A percentile compares a stretch with the other conserved stretches of the same genome.
These are phyloP conservation scores for Tolypocladium cylindrosporum DNA, from an alignment of 2,329 filamentous ascomycete genomes.

Conservation along the genomic window DNA sequence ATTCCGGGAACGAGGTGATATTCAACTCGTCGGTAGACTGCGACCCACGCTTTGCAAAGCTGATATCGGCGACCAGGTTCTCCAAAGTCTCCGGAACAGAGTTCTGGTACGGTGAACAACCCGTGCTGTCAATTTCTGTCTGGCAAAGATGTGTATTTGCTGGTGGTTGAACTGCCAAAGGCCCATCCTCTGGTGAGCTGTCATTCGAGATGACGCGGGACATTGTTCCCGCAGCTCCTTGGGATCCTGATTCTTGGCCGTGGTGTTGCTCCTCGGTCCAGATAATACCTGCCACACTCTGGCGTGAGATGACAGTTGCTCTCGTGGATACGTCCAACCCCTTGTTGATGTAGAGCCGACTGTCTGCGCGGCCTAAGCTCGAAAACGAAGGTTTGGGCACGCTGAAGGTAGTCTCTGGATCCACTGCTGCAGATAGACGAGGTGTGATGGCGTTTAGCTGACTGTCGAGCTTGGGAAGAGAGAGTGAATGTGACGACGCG, in stretches of 20 bases:
- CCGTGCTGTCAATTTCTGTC: not conserved
- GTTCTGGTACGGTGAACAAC: not conserved
- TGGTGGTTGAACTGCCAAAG: not conserved
- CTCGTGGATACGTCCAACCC: conserved; percentile 9
- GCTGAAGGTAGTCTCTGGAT: conserved; percentile 24
- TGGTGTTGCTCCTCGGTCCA: conserved; percentile 12
- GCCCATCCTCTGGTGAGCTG: not conserved
- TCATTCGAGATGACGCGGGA: not conserved
- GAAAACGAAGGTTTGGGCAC: conserved; percentile 20
- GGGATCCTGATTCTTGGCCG: not conserved
- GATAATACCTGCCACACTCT: conserved; percentile 19
- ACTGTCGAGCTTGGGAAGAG: conserved; percentile 11
- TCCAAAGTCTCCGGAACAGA: not conserved
- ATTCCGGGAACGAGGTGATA: conserved; percentile 24
- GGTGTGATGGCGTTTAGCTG: conserved; percentile 13
- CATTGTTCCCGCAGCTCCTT: not conserved
- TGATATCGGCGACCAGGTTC: not conserved
- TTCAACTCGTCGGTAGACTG: conserved; percentile 9
- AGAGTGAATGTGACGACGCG: not conserved
- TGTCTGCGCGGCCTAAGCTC: conserved; percentile 10
- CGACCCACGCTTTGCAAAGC: not conserved
- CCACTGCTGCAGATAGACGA: conserved; percentile 11
- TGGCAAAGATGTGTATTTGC: not conserved
- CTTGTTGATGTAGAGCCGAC: conserved; percentile 10
- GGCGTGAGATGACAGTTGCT: conserved; percentile 18